These are phyloP conservation scores for Pseudonectria buxi DNA, from an alignment of 2,329 filamentous ascomycete genomes.

Conservation along the genomic window DNA sequence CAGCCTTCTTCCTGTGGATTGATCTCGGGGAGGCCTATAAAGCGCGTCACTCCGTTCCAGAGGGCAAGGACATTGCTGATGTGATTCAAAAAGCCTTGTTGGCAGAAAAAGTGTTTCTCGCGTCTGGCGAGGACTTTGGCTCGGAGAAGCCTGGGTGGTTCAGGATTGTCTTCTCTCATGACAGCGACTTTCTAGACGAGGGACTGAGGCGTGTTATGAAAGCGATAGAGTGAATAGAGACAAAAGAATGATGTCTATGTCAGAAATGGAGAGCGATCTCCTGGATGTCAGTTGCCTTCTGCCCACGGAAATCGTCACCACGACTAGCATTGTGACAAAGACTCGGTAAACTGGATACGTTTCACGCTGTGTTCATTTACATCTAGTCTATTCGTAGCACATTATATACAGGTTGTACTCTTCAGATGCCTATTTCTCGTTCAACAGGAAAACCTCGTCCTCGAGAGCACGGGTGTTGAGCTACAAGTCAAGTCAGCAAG, in stretches of 20 bases:
- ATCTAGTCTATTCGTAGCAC: no score
- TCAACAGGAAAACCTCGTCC: conserved; percentile 17
- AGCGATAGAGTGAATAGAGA: not conserved
- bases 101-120: conserved; percentile 28
- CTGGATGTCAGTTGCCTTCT: no score
- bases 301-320: no score
- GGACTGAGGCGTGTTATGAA: conserved; percentile 13
- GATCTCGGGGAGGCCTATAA: conserved; percentile 33
- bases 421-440: conserved; percentile 7
- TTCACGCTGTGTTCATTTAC: no score
- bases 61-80: conserved; percentile 16
- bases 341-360: no score
- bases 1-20: conserved; percentile 50
- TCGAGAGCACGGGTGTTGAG: conserved; percentile 21
- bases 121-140: conserved; percentile 30
- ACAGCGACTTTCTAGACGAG: conserved; percentile 22
- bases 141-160: conserved; percentile 33
- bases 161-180: conserved; percentile 32
- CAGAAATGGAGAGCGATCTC: no score
- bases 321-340: no score
- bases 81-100: conserved; percentile 24
- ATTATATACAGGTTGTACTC: no score
- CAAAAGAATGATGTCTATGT: no score
- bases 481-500: conserved; percentile 5
- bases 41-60: conserved; percentile 7